Conservation (phyloP, 495 filamentous ascomycete species). For the Lepidopterella palustris region DNA sequence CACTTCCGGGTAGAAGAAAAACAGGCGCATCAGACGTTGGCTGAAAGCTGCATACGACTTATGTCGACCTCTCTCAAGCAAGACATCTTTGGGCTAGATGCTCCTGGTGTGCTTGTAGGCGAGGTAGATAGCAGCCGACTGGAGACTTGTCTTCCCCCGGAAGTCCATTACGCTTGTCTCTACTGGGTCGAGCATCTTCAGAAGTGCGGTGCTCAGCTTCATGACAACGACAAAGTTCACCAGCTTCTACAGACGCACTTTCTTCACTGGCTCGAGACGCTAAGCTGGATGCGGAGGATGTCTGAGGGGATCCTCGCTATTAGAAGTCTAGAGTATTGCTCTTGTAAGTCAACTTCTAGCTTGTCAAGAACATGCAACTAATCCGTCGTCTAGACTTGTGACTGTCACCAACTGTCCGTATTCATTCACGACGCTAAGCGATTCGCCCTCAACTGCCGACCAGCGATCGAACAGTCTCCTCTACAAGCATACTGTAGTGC, state of each 20-base stretch:
- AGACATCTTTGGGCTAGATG: slow-evolving; percentile 38
- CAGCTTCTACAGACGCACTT: slow-evolving; percentile 40
- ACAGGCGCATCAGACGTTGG: slow-evolving; percentile 32
- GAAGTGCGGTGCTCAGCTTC: slow-evolving; percentile 23
- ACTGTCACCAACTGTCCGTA: background rate
- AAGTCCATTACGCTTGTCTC: slow-evolving; percentile 42
- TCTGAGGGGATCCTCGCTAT: background rate
- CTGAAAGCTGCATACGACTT: slow-evolving; percentile 28
- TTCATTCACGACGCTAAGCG: slow-evolving; percentile 38
- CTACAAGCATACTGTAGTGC: slow-evolving; percentile 32
- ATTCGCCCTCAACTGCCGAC: slow-evolving; percentile 30
- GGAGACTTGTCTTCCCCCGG: slow-evolving; percentile 40
- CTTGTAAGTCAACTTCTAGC: no score
- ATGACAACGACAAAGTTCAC: slow-evolving; percentile 25
- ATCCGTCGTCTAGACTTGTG: background rate
- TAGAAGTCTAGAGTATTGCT: no score
- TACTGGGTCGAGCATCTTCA: slow-evolving; percentile 44
- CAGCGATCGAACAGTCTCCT: slow-evolving; percentile 22
- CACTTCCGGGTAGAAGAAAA: slow-evolving; percentile 39
- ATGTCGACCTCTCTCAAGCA: background rate
- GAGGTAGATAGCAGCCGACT: slow-evolving; percentile 36
- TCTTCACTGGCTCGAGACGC: slow-evolving; percentile 43
- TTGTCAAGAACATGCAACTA: no score
- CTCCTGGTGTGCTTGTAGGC: slow-evolving; percentile 21
- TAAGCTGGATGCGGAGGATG: slow-evolving; percentile 31